These are phyloP conservation scores for Protomyces pachydermus DNA, from an alignment of 1,139 yeast species.

Conservation along the genomic window DNA sequence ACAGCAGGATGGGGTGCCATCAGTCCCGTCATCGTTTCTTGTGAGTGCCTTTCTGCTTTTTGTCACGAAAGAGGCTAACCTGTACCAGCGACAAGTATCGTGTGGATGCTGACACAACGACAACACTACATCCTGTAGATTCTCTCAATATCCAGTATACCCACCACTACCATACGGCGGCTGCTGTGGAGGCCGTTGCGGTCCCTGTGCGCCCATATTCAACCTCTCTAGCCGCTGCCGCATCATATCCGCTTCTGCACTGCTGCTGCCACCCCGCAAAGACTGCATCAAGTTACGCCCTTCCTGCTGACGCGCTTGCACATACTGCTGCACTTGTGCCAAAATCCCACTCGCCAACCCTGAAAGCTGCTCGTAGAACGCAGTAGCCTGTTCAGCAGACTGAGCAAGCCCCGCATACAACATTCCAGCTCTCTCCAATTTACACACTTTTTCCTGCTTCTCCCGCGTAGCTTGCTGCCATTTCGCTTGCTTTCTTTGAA, in stretches of 20 bases:
- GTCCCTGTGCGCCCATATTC: slow-evolving; percentile 1
- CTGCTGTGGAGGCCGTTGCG: slow-evolving; percentile 3
- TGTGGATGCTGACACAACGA: slow-evolving; percentile 17
- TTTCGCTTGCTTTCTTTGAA: slow-evolving; percentile 41
- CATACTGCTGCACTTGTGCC: neutral
- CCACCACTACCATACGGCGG: neutral
- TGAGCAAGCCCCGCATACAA: slow-evolving; percentile 55
- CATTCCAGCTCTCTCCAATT: slow-evolving; percentile 48
- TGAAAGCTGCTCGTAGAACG: slow-evolving; percentile 57
- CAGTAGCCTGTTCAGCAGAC: slow-evolving; percentile 59
- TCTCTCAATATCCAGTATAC: neutral
- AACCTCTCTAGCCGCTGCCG: slow-evolving; percentile 8
- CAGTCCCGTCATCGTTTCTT: slow-evolving; percentile 73
- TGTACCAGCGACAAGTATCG: slow-evolving; percentile 14
- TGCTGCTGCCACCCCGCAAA: neutral
- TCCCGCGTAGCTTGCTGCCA: slow-evolving; percentile 43
- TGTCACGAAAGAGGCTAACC: neutral
- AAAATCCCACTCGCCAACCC: neutral
- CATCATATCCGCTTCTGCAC: neutral
- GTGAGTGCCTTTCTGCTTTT: slow-evolving; percentile 17
- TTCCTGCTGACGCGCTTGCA: slow-evolving; percentile 13
- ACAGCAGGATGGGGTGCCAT: slow-evolving; percentile 77
- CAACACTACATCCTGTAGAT: slow-evolving; percentile 2
- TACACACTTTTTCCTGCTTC: slow-evolving; percentile 44
- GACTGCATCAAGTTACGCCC: slow-evolving; percentile 2